Evolutionary conservation across 2,329 filamentous ascomycete genomes (phyloP), one percentile per base, ranked within the genome.

Genomic region (Hysterium pulicare): DNA sequence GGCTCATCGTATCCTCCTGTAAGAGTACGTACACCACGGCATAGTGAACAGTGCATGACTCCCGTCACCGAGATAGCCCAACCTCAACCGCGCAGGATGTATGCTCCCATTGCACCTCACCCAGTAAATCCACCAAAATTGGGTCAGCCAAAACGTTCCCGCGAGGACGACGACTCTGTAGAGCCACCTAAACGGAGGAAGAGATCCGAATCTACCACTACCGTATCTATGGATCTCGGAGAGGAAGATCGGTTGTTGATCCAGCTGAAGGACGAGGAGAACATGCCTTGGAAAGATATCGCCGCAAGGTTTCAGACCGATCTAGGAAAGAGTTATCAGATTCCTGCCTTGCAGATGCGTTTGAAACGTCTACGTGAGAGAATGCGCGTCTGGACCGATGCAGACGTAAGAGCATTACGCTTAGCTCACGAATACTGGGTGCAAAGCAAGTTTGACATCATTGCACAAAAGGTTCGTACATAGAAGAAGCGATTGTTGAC

Each of bases 261-360:
- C 13, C 65, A 69, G 45, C 65, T 78, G 35, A 77, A 76, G 44
- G 73, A 77, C 44, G 72, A 76, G 37, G 73, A 77, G 42, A 67
- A 62, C 23, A 68, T 77, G 41, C 71, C 74, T 0, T 78, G 75
- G 75, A 78, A 78, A 53, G 75, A 77, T 44, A 77, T 78, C 45
- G 72, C 72, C 7, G 63, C 66, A 5, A 71, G 71, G 17, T 77
- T 77, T 56, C 66, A 72, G 42, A 66, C 65, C 10, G 72, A 76
- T 22, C 61, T 71, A 21, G 72, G 72, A 42, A 72, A 75, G 52
- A 64, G 59, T 4, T 71, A 74, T 47, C 71, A 76, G 47, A 72
- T 77, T 37, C 72, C 75, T 3, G 73, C 74, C 6, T 60, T 78
- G 23, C 75, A 78, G 52, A 78, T 78, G 75, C 72, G 74, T 16